phyloP scores from a whole-genome alignment of 345 rosid species.

The Populus alba region DNA sequence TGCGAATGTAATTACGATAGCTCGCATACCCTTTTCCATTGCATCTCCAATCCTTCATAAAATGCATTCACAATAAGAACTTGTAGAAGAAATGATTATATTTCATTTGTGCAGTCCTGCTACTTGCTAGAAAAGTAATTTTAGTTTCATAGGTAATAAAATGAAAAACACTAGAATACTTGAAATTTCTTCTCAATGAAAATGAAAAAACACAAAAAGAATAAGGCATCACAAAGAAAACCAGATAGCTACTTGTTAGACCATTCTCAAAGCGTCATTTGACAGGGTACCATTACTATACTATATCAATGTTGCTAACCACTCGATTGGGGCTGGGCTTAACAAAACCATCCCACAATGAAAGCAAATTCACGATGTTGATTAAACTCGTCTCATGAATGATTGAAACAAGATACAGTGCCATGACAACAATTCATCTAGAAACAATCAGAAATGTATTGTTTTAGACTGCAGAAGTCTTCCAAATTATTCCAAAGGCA shows the following conservation, averaged over 20 bases:
- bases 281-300: neutral
- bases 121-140: no score
- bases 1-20: slow-evolving; percentile 73
- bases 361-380: neutral
- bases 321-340: neutral
- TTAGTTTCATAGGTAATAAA: no score
- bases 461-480: neutral
- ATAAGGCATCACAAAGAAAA: neutral
- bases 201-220: neutral
- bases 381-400: neutral
- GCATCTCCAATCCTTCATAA: slow-evolving; percentile 91
- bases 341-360: neutral
- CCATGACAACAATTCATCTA: neutral
- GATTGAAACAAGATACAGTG: neutral
- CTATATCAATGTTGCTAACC: neutral
- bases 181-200: neutral
- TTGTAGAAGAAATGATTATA: neutral
- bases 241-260: neutral
- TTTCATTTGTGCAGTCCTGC: no score
- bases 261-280: neutral
- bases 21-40: slow-evolving; percentile 84
- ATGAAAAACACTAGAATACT: neutral
- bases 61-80: neutral
- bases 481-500: neutral
- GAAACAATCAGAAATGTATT: neutral